A percentile compares a stretch with the other conserved stretches of the same genome.
phyloP scores from a whole-genome alignment of 129 eudicot species.

The Silybum marianum region DNA sequence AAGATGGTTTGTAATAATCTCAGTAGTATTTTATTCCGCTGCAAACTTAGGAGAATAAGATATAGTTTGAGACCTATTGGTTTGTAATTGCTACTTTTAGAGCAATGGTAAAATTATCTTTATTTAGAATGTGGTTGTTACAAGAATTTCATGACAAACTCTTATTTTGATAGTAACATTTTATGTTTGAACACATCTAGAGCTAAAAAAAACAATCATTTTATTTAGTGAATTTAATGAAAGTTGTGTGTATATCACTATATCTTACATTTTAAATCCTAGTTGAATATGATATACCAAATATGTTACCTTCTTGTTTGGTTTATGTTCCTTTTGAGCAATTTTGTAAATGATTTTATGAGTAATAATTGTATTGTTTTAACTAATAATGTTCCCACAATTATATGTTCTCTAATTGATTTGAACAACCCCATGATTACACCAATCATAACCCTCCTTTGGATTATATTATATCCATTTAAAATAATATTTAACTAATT shows the following conservation, averaged over 20 bases:
- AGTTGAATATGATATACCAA: neutral
- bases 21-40: too few species aligned
- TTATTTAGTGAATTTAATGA: neutral
- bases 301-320: neutral
- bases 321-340: neutral
- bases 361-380: neutral
- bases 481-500: neutral
- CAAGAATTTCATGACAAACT: neutral
- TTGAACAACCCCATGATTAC: constrained; percentile 12
- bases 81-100: too few species aligned
- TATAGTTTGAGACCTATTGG: too few species aligned
- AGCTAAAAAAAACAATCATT: too few species aligned
- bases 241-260: neutral
- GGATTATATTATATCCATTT: neutral
- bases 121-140: too few species aligned
- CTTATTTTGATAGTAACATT: neutral
- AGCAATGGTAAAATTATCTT: too few species aligned
- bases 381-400: neutral
- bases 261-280: neutral
- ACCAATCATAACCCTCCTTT: neutral
- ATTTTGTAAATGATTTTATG: neutral
- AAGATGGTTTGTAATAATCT: too few species aligned
- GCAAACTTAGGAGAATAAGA: too few species aligned
- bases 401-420: neutral
- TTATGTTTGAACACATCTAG: neutral